Conservation (phyloP, 495 filamentous ascomycete species). For the Monascus purpureus region DNA sequence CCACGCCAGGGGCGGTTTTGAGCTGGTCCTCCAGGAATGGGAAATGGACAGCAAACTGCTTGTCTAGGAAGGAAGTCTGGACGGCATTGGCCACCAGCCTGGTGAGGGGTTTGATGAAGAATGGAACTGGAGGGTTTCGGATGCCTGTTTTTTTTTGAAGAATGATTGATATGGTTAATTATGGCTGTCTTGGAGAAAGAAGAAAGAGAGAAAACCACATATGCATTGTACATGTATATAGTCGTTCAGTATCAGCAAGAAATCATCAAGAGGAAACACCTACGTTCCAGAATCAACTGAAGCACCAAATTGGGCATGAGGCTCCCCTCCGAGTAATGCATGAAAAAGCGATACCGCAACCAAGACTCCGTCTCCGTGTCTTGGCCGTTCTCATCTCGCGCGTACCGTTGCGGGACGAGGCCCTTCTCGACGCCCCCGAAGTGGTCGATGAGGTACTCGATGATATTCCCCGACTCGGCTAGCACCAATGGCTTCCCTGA, state of each 20-base stretch:
- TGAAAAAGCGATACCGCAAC: constrained; percentile 60
- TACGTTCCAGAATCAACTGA: constrained; percentile 41
- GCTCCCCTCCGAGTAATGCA: constrained; percentile 75
- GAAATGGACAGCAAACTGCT: constrained; percentile 13
- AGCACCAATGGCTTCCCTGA: constrained; percentile 35
- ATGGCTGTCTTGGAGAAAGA: neutral
- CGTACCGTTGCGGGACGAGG: constrained; percentile 52
- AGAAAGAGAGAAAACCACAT: neutral
- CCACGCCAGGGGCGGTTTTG: constrained; percentile 37
- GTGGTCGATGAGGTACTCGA: constrained; percentile 69
- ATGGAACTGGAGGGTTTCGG: constrained; percentile 52
- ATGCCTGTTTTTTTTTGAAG: constrained; percentile 30
- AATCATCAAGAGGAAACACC: constrained; percentile 9
- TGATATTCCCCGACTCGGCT: constrained; percentile 67
- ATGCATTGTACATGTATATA: no score
- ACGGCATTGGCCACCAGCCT: constrained; percentile 47
- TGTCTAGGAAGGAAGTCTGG: constrained; percentile 41
- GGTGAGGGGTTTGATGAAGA: constrained; percentile 75
- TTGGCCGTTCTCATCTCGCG: constrained; percentile 24
- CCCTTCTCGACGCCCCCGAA: constrained; percentile 32
- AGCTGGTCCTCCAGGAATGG: constrained; percentile 30
- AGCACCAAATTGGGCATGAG: constrained; percentile 59
- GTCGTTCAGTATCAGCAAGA: no score
- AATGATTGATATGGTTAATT: no score
- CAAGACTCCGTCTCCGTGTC: constrained; percentile 53